Percentiles rank a stretch among this genome's conserved stretches.
Conservation (phyloP, 805 yeast species). For the Wickerhamomyces rabaulensis region DNA sequence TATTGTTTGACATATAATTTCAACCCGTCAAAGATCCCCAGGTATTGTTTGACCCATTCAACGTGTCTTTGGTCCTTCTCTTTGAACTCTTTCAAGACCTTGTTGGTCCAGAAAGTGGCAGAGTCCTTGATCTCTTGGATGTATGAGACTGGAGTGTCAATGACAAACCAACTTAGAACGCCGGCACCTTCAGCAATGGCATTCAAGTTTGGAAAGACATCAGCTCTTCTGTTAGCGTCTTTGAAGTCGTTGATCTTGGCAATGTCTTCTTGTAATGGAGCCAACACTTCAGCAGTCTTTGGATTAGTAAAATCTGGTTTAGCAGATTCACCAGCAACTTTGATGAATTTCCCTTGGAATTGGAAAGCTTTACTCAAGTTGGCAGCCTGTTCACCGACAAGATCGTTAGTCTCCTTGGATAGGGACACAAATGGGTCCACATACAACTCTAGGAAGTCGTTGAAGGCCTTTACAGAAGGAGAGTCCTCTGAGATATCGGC, state of each 20-base stretch:
- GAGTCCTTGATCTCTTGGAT: constrained; percentile 85
- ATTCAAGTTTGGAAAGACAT: constrained; percentile 64
- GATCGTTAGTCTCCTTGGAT: constrained; percentile 50
- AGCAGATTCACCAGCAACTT: constrained; percentile 52
- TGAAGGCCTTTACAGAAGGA: constrained; percentile 47
- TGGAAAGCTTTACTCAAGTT: constrained; percentile 48
- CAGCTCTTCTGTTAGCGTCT: constrained; percentile 69
- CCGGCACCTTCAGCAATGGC: constrained; percentile 88
- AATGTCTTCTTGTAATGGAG: constrained; percentile 63
- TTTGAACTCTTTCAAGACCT: constrained; percentile 79
- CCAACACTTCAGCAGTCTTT: constrained; percentile 47
- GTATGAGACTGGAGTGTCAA: constrained; percentile 66
- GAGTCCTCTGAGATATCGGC: constrained; percentile 11
- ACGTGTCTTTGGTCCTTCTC: constrained; percentile 64
- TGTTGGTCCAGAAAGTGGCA: constrained; percentile 90
- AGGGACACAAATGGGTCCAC: constrained; percentile 55
- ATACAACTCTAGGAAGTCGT: constrained; percentile 42
- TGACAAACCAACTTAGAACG: constrained; percentile 85
- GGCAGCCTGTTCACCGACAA: constrained; percentile 52
- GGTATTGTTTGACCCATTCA: constrained; percentile 75
- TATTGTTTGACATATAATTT: constrained; percentile 68
- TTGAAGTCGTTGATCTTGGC: constrained; percentile 56
- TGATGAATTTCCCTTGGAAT: constrained; percentile 52
- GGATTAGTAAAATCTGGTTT: constrained; percentile 60
- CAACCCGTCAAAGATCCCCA: constrained; percentile 62